Evolutionary conservation across 306 rosid genomes (phyloP).

Genomic region (Rosa persica): DNA sequence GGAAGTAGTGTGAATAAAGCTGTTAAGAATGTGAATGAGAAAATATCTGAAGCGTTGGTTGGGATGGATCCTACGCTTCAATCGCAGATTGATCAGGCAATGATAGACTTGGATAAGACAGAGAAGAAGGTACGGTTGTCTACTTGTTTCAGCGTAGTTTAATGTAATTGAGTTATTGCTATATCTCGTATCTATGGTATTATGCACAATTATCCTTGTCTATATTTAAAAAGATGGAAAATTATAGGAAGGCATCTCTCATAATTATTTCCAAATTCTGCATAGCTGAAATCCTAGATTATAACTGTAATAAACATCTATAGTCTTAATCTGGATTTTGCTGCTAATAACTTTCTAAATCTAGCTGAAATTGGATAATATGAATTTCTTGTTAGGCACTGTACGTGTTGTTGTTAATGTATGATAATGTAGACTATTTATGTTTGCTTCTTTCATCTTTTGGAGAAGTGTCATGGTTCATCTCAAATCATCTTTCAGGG

Average conservation of each 20-base stretch:
- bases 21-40: slow-evolving; percentile 80
- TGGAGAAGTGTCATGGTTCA: slow-evolving; percentile 5
- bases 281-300: not conserved
- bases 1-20: slow-evolving; percentile 85
- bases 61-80: slow-evolving; percentile 97
- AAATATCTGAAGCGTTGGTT: slow-evolving; percentile 78
- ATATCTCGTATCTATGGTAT: not conserved
- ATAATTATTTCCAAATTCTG: not conserved
- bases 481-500: slow-evolving; percentile 44
- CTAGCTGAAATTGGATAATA: too few species aligned
- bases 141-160: not conserved
- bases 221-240: not conserved
- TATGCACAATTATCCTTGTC: not conserved
- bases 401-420: not conserved
- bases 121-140: slow-evolving; percentile 71
- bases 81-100: slow-evolving; percentile 88
- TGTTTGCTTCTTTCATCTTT: slow-evolving; percentile 1
- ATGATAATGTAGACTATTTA: not conserved
- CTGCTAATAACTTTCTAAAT: not conserved
- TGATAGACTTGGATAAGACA: slow-evolving; percentile 92
- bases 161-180: not conserved
- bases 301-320: not conserved
- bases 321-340: not conserved
- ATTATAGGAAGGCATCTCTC: not conserved
- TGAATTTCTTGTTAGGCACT: not conserved